Base-by-base conservation (phyloP, 139 green algal species). In the Coelastrella sp. region DNA sequence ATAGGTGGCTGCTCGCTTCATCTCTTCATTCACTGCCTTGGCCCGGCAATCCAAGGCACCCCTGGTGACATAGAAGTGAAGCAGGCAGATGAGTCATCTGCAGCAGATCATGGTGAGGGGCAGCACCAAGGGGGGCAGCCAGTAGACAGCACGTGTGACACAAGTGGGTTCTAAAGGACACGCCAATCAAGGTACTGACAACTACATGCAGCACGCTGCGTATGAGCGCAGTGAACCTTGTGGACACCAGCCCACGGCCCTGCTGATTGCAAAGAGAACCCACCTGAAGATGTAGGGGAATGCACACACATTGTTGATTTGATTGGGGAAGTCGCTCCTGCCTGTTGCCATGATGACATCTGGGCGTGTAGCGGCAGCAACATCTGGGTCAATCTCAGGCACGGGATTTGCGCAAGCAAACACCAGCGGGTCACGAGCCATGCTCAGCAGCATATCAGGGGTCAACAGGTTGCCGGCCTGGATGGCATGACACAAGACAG, bases 251-350 rank as follows among this genome's bases (percentile, higher is more conserved):
- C 4, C 15, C 15, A 56, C 1, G 0, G 11, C 74, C 15, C 74
- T 58, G n/a, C 24, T 81, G 90, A 84, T 1, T 70, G 14, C 63
- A 20, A 4, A 15, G 68, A 49, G 35, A 78, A 63, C 84, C 4
- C 73, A 87, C 35, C 92, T 85, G 90, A 94, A 94, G 56, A 94
- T 91, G 65, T 91, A 91, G 17, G 92, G 92, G 88, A 94, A 94
- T 4, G 80, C 90, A 57, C 84, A 90, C 17, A 94, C 92, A 56
- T 94, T 93, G 83, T 93, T 94, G 61, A 94, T 90, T 78, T 93
- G 92, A 60, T 94, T 94, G 27, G 90, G 78, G 65, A 91, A 92
- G 70, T 93, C 92, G 76, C 86, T 92, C 27, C 92, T 78, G 24
- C 92, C 92, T 7, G 92, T 94, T 7, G 86, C 90, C 12, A 94